These are phyloP conservation scores for Digitaria exilis DNA, from an alignment of 202 grass and related monocot genomes.

Conservation along the genomic window DNA sequence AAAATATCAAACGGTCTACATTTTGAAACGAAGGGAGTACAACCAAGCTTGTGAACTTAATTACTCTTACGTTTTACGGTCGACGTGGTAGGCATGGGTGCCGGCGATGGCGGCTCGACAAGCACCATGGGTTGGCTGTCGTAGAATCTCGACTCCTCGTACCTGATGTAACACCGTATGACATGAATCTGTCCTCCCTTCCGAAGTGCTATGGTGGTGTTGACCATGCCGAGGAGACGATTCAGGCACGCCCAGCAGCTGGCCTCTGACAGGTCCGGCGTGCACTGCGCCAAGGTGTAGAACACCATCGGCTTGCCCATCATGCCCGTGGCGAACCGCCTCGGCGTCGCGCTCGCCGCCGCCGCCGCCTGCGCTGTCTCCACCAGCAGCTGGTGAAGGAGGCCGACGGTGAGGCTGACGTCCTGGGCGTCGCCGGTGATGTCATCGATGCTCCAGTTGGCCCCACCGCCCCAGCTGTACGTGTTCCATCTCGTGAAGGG, in stretches of 20 bases:
- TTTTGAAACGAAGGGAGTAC: too few relatives aligned
- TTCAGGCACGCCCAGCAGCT: slow-evolving; percentile 48
- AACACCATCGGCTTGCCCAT: slow-evolving; percentile 29
- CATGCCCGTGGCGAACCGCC: slow-evolving; percentile 43
- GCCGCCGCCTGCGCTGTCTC: background rate
- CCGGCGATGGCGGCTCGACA: background rate
- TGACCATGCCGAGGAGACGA: slow-evolving; percentile 9
- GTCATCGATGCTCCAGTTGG: too few relatives aligned
- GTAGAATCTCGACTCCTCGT: background rate
- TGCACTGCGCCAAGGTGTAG: slow-evolving; percentile 56
- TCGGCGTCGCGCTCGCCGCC: background rate
- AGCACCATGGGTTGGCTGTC: background rate
- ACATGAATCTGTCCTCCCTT: slow-evolving; percentile 41
- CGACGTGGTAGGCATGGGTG: background rate
- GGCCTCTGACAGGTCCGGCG: slow-evolving; percentile 41
- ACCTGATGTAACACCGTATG: slow-evolving; percentile 51
- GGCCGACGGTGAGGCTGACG: too few relatives aligned
- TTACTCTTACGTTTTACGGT: background rate
- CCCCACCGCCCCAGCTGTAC: too few relatives aligned
- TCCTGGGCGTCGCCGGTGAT: too few relatives aligned
- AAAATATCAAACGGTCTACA: too few relatives aligned
- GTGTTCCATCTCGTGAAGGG: too few relatives aligned
- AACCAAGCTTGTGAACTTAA: background rate
- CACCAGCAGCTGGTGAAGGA: background rate
- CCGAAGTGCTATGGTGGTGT: slow-evolving; percentile 18